Evolutionary conservation across 2,329 filamentous ascomycete genomes (phyloP).

Genomic region (Cladosporium sp.): DNA sequence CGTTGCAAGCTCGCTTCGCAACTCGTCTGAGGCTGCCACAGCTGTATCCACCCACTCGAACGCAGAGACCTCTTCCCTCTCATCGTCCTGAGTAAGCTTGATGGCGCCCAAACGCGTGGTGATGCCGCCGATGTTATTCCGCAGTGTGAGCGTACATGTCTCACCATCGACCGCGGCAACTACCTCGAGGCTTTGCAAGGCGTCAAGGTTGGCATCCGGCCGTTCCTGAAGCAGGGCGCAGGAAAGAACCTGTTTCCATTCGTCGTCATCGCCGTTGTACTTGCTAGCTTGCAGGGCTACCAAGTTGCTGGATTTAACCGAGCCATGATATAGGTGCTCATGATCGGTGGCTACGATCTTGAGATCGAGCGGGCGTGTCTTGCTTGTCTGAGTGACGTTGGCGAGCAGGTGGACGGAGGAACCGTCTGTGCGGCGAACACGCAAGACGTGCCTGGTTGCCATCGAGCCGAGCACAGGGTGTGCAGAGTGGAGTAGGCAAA

Average conservation of each 20-base stretch:
- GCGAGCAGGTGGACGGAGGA: conserved; percentile 50
- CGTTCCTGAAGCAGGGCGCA: conserved; percentile 50
- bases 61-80: conserved; percentile 56
- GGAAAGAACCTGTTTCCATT: conserved; percentile 63
- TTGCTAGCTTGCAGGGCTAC: conserved; percentile 52
- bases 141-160: conserved; percentile 59
- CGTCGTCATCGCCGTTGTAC: conserved; percentile 53
- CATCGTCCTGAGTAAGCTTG: conserved; percentile 51
- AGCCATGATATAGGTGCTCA: conserved; percentile 54
- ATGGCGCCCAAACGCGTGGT: conserved; percentile 69
- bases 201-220: conserved; percentile 29
- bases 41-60: conserved; percentile 68
- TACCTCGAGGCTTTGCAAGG: conserved; percentile 52
- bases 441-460: conserved; percentile 44
- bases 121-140: conserved; percentile 64
- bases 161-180: conserved; percentile 53
- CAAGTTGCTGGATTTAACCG: conserved; percentile 57
- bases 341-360: conserved; percentile 67
- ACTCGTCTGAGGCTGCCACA: conserved; percentile 45
- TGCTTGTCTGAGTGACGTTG: conserved; percentile 51
- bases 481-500: conserved; percentile 1
- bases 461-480: conserved; percentile 15
- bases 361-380: conserved; percentile 55
- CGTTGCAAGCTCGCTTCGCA: conserved; percentile 39
- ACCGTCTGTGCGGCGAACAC: conserved; percentile 51